Evolutionary conservation across 2,329 filamentous ascomycete genomes (phyloP), one percentile per base, ranked within the genome.

Genomic region (Berkeleyomyces basicola): DNA sequence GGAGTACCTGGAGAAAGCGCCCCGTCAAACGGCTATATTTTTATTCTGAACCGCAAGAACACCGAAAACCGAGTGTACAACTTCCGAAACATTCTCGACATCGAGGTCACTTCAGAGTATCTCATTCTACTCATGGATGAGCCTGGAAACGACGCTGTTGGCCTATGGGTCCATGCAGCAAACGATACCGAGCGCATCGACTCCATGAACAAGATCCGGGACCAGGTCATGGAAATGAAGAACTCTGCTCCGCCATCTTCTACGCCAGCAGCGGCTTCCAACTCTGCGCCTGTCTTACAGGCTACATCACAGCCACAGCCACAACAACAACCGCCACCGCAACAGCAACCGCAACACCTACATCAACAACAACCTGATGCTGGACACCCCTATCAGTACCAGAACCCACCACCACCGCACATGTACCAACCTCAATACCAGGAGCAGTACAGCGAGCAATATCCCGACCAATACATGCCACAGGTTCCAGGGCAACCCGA

Each of bases 11-110:
- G 59, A 4, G 36, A 40, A 5, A 44, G n/a, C n/a, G 31, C 36
- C 14, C 58, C 58, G 23, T n/a, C 58, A 7, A 55, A 49, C 31
- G 58, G 61, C 67, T 83, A 83, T 74, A 80, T 88, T 14, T 87
- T 90, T 68, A 78, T 92, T 5, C 77, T 92, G 66, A 91, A 89
- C 73, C 79, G 88, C 53, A 80, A 84, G 47, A 83, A 84, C 0
- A 74, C 90, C 59, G 80, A 86, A 60, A 91, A 92, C 69, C 79
- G 90, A 61, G 77, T 84, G 47, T 75, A 88, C 10, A 82, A 84
- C 65, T 75, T 90, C n/a, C 77, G 77, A 9, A 76, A 78, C 14
- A 79, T 84, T 42, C 76, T 74, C 47, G 79, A 86, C 64, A 82
- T 87, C 47, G 86, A 90, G 71, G 75, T 86, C 33, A 79, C 75